These are phyloP conservation scores for Kazachstania kunashirensis DNA, from an alignment of 805 yeast species.

Conservation along the genomic window DNA sequence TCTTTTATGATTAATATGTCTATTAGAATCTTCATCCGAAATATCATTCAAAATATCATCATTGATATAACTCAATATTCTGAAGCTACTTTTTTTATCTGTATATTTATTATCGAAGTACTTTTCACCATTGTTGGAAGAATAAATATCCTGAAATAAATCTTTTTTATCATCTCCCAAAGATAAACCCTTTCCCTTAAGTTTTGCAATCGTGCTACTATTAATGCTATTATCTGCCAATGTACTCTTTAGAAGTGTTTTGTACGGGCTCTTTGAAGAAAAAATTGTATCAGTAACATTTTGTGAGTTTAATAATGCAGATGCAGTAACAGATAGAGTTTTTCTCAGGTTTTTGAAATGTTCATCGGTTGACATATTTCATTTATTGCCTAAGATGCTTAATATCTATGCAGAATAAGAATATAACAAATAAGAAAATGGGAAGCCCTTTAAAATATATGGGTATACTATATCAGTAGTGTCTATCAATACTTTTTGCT, in stretches of 20 bases:
- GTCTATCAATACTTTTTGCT: too few species aligned
- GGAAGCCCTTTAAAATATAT: too few species aligned
- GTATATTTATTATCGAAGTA: constrained; percentile 32
- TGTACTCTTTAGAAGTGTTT: constrained; percentile 23
- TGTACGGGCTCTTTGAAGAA: constrained; percentile 26
- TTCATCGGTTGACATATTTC: constrained; percentile 6
- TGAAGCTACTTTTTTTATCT: constrained; percentile 34
- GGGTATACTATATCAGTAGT: too few species aligned
- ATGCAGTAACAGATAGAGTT: constrained; percentile 48
- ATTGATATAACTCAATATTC: constrained; percentile 45
- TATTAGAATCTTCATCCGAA: constrained; percentile 28
- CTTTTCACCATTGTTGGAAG: constrained; percentile 27
- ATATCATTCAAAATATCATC: constrained; percentile 51
- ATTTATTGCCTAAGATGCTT: neutral
- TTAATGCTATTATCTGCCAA: constrained; percentile 16
- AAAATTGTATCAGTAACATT: constrained; percentile 28
- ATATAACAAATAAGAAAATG: neutral
- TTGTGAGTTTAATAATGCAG: constrained; percentile 41
- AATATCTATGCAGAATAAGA: neutral
- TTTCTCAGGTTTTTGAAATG: constrained; percentile 33
- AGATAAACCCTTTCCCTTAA: constrained; percentile 4
- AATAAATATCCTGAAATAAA: constrained; percentile 25
- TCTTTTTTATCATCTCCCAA: constrained; percentile 5
- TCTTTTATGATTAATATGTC: too few species aligned
- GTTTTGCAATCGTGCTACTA: constrained; percentile 8